Percentiles rank a stretch among this genome's conserved stretches.
Conservation (phyloP, 371 early-diverging fungal genomes). For the Lichtheimia ornata region DNA sequence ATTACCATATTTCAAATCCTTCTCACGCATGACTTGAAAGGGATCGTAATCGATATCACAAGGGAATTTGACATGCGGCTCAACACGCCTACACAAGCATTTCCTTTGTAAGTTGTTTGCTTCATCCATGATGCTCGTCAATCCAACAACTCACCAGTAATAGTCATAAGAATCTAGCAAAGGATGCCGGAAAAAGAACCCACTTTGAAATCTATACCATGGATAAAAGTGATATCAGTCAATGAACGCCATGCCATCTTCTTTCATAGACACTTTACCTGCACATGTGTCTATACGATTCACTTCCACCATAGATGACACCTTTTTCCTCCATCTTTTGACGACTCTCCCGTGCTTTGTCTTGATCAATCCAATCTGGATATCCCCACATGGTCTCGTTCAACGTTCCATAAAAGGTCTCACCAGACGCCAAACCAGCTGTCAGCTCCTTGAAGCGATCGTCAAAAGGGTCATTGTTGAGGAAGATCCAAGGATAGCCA, state of each 20-base stretch:
- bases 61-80: constrained; percentile 88
- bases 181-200: constrained; percentile 86
- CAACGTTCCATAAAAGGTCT: constrained; percentile 40
- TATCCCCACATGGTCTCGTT: constrained; percentile 73
- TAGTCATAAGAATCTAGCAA: constrained; percentile 78
- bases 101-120: not conserved
- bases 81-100: constrained; percentile 76
- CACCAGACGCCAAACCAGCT: constrained; percentile 40
- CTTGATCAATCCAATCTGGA: constrained; percentile 78
- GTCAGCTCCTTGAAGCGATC: constrained; percentile 66
- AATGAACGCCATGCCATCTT: too few relatives aligned
- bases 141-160: constrained; percentile 89
- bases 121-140: not conserved
- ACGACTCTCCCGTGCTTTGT: constrained; percentile 55
- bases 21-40: constrained; percentile 80
- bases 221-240: constrained; percentile 1
- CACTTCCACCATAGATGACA: constrained; percentile 80
- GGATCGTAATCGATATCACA: constrained; percentile 94
- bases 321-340: constrained; percentile 54
- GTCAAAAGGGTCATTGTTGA: constrained; percentile 79
- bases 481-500: constrained; percentile 85
- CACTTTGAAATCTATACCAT: constrained; percentile 68
- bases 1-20: constrained; percentile 80
- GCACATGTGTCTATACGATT: constrained; percentile 94
- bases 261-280: constrained; percentile 37